Evolutionary conservation across 2,329 filamentous ascomycete species (phyloP).

Genomic region (Chrysoporthe austroafricana): DNA sequence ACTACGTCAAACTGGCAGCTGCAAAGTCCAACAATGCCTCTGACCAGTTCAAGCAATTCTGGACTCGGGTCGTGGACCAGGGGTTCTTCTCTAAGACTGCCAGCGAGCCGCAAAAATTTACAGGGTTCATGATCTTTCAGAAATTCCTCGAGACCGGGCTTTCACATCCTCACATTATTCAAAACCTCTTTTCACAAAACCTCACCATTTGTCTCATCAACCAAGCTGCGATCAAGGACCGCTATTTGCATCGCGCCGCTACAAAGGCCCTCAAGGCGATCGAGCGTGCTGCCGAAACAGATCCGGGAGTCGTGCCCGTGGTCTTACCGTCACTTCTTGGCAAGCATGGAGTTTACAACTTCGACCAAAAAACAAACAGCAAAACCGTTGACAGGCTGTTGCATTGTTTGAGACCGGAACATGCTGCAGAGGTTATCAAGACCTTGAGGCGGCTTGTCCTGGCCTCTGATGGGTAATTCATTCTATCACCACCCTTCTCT

Average conservation of each 20-base stretch:
- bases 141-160: conserved; percentile 66
- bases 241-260: conserved; percentile 80
- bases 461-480: conserved; percentile 40
- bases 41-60: conserved; percentile 74
- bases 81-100: conserved; percentile 81
- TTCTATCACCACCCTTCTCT: background rate
- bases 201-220: conserved; percentile 82
- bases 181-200: conserved; percentile 77
- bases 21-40: conserved; percentile 39
- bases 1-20: conserved; percentile 46
- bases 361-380: conserved; percentile 79
- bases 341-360: conserved; percentile 72
- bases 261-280: conserved; percentile 75
- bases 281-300: conserved; percentile 64
- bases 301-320: conserved; percentile 61
- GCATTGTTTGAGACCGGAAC: conserved; percentile 38
- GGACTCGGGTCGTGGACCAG: conserved; percentile 84
- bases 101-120: conserved; percentile 87
- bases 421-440: conserved; percentile 24
- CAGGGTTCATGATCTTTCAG: conserved; percentile 86
- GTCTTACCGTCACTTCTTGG: conserved; percentile 72
- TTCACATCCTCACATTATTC: conserved; percentile 52
- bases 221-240: conserved; percentile 76
- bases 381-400: conserved; percentile 55
- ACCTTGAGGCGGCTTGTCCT: conserved; percentile 31